Evolutionary conservation across 1,284 basidiomycete species (phyloP).

Genomic region (Rhodotorula glutinis): DNA sequence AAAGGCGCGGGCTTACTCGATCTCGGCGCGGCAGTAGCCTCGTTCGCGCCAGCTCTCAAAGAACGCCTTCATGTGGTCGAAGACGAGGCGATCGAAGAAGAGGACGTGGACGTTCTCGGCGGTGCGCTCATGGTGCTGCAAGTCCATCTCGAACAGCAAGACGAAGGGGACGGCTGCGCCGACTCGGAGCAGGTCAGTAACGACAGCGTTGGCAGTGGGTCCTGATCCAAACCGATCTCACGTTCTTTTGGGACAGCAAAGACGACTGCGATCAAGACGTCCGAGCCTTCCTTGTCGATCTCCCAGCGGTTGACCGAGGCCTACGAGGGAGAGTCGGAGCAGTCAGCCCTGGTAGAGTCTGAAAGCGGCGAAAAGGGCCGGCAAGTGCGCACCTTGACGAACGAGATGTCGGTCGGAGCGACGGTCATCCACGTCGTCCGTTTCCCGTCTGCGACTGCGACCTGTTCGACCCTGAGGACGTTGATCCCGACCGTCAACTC

Average conservation of each 20-base stretch:
- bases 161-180: neutral
- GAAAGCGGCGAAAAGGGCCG: neutral
- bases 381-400: neutral
- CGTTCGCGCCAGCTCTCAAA: neutral
- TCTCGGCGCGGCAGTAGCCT: neutral
- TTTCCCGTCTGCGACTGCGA: neutral
- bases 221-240: neutral
- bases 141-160: neutral
- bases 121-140: neutral
- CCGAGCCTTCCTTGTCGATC: neutral
- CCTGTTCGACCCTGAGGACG: neutral
- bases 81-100: neutral
- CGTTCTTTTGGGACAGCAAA: neutral
- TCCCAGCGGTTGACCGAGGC: slow-evolving; percentile 1
- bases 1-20: neutral
- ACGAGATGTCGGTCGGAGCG: neutral
- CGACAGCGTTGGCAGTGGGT: too few species aligned
- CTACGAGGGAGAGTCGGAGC: neutral
- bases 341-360: too few species aligned
- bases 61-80: slow-evolving; percentile 6
- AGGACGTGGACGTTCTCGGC: neutral
- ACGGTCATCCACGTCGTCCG: neutral
- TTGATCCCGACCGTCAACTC: neutral
- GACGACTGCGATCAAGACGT: neutral
- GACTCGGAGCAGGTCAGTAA: too few species aligned